These are phyloP conservation scores for Yamagishiella unicocca DNA, from an alignment of 139 green algal genomes.

Conservation along the genomic window DNA sequence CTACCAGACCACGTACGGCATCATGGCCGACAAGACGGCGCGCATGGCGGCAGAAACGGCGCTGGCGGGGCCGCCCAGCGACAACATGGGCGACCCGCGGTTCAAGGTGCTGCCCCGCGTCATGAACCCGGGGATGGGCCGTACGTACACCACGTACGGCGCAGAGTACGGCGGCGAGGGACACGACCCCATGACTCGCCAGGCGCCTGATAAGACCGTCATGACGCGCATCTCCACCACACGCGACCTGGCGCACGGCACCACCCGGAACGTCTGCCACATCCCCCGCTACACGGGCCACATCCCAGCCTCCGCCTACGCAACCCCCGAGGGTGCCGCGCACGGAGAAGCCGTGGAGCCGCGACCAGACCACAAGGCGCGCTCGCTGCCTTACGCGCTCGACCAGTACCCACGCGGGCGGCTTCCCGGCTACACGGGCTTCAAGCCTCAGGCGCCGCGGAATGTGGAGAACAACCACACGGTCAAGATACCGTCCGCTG, in stretches of 20 bases:
- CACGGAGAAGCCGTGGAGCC: slow-evolving; percentile 48
- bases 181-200: slow-evolving; percentile 59
- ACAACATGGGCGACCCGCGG: slow-evolving; percentile 12
- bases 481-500: slow-evolving; percentile 49
- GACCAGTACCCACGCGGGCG: slow-evolving; percentile 68
- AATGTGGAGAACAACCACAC: slow-evolving; percentile 46
- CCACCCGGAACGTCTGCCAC: slow-evolving; percentile 61
- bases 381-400: slow-evolving; percentile 62
- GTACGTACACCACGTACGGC: slow-evolving; percentile 31
- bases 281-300: slow-evolving; percentile 74
- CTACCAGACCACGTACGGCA: slow-evolving; percentile 57
- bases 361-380: slow-evolving; percentile 55
- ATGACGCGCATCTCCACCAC: slow-evolving; percentile 55
- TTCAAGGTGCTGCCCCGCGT: slow-evolving; percentile 56
- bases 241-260: slow-evolving; percentile 67
- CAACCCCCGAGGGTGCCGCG: slow-evolving; percentile 16
- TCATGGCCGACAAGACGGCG: slow-evolving; percentile 16
- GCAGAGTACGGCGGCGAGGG: slow-evolving; percentile 55
- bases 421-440: slow-evolving; percentile 69
- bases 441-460: slow-evolving; percentile 51
- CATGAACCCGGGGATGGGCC: slow-evolving; percentile 56
- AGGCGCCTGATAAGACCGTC: slow-evolving; percentile 43
- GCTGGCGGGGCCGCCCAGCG: background rate
- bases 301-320: slow-evolving; percentile 56
- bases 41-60: background rate